Evolutionary conservation across 2,329 filamentous ascomycete species (phyloP).

Genomic region (Emmonsiellopsis sp.): DNA sequence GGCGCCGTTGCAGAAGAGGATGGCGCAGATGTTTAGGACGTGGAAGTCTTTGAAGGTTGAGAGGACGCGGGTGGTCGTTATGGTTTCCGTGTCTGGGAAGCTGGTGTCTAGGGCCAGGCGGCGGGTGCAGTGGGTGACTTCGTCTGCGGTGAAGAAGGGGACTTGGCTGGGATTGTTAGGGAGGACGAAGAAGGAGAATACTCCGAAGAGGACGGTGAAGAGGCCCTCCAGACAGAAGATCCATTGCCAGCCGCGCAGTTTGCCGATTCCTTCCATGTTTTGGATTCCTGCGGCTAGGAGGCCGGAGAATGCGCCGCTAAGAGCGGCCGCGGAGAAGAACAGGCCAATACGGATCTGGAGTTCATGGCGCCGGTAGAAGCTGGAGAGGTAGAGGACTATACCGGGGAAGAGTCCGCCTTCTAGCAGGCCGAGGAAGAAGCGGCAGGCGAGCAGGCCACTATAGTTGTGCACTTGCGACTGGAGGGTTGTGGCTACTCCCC

Average conservation of each 20-base stretch:
- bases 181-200: constrained; percentile 34
- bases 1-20: constrained; percentile 8
- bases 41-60: constrained; percentile 29
- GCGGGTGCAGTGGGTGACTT: constrained; percentile 27
- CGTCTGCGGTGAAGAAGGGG: constrained; percentile 29
- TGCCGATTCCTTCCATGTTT: constrained; percentile 31
- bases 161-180: constrained; percentile 35
- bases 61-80: constrained; percentile 21
- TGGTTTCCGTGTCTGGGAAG: constrained; percentile 12
- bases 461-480: constrained; percentile 29
- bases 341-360: constrained; percentile 2
- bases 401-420: constrained; percentile 59
- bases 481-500: constrained; percentile 47
- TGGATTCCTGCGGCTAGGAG: constrained; percentile 40
- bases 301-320: constrained; percentile 33
- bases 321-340: constrained; percentile 3
- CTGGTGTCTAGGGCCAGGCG: constrained; percentile 21
- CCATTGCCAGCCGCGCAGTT: constrained; percentile 36
- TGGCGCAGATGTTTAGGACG: constrained; percentile 11
- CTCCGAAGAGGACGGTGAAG: constrained; percentile 33
- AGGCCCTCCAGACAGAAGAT: constrained; percentile 41
- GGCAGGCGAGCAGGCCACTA: constrained; percentile 50
- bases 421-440: constrained; percentile 52
- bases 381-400: constrained; percentile 34
- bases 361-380: constrained; percentile 4